A percentile compares a stretch with the other conserved stretches of the same genome.
These are phyloP conservation scores for Carex parvula DNA, from an alignment of 176 grass and related monocot genomes.

Conservation along the genomic window DNA sequence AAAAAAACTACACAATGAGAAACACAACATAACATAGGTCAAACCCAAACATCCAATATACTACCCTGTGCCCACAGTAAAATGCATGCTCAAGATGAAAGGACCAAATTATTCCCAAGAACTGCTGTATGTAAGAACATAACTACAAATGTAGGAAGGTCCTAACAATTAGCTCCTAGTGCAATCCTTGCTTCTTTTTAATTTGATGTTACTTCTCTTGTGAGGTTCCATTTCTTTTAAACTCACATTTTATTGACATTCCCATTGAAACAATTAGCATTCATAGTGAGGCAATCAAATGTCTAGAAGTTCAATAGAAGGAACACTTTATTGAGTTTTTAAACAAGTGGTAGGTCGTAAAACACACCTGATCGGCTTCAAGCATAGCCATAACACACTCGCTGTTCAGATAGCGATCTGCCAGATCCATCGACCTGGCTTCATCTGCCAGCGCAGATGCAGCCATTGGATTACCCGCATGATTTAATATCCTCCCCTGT, in stretches of 20 bases:
- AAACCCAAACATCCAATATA: background rate
- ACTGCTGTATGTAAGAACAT: background rate
- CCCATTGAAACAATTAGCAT: background rate
- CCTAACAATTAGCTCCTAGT: background rate
- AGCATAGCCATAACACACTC: conserved; percentile 99
- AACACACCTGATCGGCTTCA: conserved; percentile 85
- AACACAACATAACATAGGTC: background rate
- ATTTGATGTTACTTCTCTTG: background rate
- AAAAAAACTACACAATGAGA: background rate
- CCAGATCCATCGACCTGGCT: conserved; percentile 98
- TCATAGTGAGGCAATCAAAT: background rate
- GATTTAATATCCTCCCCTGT: conserved; percentile 87
- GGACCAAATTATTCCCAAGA: background rate
- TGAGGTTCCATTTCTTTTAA: background rate
- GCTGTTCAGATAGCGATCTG: conserved; percentile 97
- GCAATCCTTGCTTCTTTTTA: background rate
- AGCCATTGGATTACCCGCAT: conserved; percentile 82
- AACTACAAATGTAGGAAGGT: background rate
- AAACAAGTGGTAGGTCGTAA: background rate
- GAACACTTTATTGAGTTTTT: background rate
- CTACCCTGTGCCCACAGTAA: background rate
- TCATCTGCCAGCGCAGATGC: conserved; percentile 88
- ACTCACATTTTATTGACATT: background rate
- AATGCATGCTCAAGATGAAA: background rate
- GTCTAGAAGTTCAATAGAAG: background rate